Evolutionary conservation across 2,329 filamentous ascomycete genomes (phyloP), one percentile per base, ranked within the genome.

Genomic region (Aspergillus fijiensis): DNA sequence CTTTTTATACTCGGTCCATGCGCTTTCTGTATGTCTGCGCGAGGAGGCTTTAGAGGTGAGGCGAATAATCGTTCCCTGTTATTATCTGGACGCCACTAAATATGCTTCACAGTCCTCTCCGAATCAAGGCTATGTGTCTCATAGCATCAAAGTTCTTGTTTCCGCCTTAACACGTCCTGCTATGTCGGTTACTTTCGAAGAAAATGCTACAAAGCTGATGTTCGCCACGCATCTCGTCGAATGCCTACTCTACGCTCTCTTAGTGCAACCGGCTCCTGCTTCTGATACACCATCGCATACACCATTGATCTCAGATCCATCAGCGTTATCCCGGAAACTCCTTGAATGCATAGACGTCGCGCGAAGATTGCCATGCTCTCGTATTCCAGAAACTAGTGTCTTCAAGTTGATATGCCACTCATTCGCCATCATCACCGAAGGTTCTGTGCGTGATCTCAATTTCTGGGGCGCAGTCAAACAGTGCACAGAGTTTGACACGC

Each of bases 1-100:
- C 67, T 86, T 87, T 2, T 80, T 92, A 0, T 96, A 93, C 71
- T 88, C 89, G 2, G 76, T 92, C 1, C 83, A 89, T 69, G 85
- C 87, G 0, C 79, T 96, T 45, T 78, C 81, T 23, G 82, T 86
- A 57, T 89, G 87, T 70, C 80, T 92, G 45, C 77, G 80, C 27
- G 76, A 75, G 62, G 77, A 78, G 70, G 76, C 68, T 7, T 65
- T 75, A 19, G 75, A 78, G 62, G 74, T 72, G 61, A 56, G 23
- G n/a, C 12, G 21, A 23, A 2, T 5, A 27, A 19, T 11, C 52
- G 3, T 42, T 21, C 33, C 33, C 27, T 52, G 33, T 21, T n/a
- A 52, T 9, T 39, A 19, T n/a, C 45, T 54, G 54, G 35, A 21
- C 33, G 33, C 33, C 48, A 48, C 60, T 67, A 55, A 69, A 3